Percentiles rank a stretch among this genome's conserved stretches.
These are phyloP conservation scores for Penicillium verrucosum DNA, from an alignment of 2,329 filamentous ascomycete species.

Conservation along the genomic window DNA sequence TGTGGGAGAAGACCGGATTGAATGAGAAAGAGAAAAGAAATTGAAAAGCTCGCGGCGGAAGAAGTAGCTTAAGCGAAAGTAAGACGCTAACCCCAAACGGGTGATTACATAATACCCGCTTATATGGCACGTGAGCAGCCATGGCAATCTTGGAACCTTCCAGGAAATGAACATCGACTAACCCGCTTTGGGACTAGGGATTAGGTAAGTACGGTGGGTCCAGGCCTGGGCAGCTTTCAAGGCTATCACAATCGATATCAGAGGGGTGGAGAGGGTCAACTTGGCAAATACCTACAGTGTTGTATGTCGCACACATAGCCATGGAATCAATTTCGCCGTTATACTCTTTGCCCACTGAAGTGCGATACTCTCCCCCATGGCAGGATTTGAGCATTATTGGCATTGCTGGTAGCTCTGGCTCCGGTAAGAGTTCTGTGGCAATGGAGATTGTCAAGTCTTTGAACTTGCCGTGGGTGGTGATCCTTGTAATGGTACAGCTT, in stretches of 20 bases:
- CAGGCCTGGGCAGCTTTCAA: background rate
- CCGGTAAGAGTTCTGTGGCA: constrained; percentile 90
- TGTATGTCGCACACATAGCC: constrained; percentile 4
- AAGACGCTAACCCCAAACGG: constrained; percentile 28
- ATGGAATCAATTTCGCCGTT: constrained; percentile 42
- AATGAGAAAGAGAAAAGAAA: constrained; percentile 20
- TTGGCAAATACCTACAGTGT: background rate
- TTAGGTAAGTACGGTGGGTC: constrained; percentile 6
- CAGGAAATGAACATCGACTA: background rate
- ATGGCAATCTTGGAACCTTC: background rate
- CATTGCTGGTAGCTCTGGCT: constrained; percentile 91
- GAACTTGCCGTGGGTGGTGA: constrained; percentile 96
- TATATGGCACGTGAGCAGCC: background rate
- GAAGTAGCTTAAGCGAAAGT: constrained; percentile 19
- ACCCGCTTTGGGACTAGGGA: background rate
- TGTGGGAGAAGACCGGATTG: constrained; percentile 18
- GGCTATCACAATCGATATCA: background rate
- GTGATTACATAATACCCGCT: background rate
- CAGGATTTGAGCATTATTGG: constrained; percentile 94
- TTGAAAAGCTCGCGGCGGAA: constrained; percentile 16
- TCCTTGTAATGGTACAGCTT: constrained; percentile 79
- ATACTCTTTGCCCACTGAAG: constrained; percentile 40
- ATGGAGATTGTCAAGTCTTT: constrained; percentile 85
- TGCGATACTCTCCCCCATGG: constrained; percentile 92
- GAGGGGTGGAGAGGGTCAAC: background rate